These are phyloP conservation scores for Pterula multifida DNA, from an alignment of 1,284 basidiomycete species.

Conservation along the genomic window DNA sequence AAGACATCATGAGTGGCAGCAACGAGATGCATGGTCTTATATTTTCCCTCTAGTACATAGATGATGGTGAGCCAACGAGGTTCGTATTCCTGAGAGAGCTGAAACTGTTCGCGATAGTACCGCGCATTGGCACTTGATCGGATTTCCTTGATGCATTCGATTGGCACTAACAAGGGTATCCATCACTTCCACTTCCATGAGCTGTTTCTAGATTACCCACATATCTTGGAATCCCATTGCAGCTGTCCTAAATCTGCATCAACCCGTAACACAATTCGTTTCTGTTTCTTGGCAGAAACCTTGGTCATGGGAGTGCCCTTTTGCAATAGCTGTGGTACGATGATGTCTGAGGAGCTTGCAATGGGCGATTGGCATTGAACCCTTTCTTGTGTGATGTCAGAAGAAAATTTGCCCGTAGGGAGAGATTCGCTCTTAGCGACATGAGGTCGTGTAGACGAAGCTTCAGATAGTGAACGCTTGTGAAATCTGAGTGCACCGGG, in stretches of 20 bases:
- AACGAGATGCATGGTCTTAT: constrained; percentile 89
- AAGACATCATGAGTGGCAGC: constrained; percentile 64
- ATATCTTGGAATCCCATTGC: not conserved
- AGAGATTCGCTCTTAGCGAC: not conserved
- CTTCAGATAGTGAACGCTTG: not conserved
- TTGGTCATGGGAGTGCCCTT: constrained; percentile 74
- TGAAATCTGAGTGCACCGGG: constrained; percentile 4
- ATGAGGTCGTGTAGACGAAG: not conserved
- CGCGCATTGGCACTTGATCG: constrained; percentile 68
- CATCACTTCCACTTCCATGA: not conserved
- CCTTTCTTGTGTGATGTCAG: not conserved
- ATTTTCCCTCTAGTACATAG: constrained; percentile 65
- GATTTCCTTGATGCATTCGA: constrained; percentile 88
- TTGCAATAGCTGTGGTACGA: constrained; percentile 41
- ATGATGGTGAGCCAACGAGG: constrained; percentile 70
- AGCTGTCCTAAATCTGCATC: constrained; percentile 76
- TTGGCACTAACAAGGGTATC: constrained; percentile 46
- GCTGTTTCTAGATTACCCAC: not conserved
- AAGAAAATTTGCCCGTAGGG: not conserved
- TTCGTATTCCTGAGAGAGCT: constrained; percentile 48
- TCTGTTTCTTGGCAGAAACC: constrained; percentile 77
- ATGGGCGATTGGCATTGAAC: not conserved
- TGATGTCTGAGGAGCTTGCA: constrained; percentile 19
- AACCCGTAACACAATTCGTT: constrained; percentile 62
- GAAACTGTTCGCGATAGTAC: constrained; percentile 71